phyloP scores from a whole-genome alignment of 106 monocot genomes.

The Dactylorhiza incarnata region DNA sequence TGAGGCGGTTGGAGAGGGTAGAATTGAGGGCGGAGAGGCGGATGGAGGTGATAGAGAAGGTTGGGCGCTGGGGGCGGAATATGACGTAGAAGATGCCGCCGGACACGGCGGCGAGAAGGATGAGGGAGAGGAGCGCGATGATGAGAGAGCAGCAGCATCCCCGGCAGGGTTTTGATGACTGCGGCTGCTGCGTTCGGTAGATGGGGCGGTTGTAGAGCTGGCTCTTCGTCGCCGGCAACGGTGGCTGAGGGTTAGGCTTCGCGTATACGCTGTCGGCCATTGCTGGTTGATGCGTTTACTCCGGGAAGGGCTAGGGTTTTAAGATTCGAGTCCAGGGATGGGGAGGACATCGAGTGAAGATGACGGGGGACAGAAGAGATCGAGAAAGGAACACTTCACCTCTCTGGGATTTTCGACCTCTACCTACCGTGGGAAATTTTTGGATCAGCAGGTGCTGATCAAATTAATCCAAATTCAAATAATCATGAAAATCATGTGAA shows the following conservation, averaged over 20 bases:
- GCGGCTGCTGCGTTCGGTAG: slow-evolving; percentile 25
- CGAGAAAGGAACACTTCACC: neutral
- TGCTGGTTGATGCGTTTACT: neutral
- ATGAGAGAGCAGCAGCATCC: slow-evolving; percentile 27
- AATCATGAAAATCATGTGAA: too few species aligned
- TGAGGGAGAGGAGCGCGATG: slow-evolving; percentile 29
- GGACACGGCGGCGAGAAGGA: slow-evolving; percentile 54
- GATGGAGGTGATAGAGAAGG: slow-evolving; percentile 38
- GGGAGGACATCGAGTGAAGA: neutral
- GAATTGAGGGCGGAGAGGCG: slow-evolving; percentile 32
- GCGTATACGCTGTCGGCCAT: slow-evolving; percentile 41
- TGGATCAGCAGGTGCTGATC: too few species aligned
- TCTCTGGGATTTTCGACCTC: neutral
- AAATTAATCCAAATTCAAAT: too few species aligned
- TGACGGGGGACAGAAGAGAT: neutral
- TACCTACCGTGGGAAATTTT: neutral
- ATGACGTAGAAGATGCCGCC: slow-evolving; percentile 49
- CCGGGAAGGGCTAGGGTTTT: neutral
- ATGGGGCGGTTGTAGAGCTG: slow-evolving; percentile 27
- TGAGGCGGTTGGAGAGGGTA: slow-evolving; percentile 18
- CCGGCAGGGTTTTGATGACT: slow-evolving; percentile 16
- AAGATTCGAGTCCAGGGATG: neutral
- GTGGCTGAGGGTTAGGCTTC: slow-evolving; percentile 26
- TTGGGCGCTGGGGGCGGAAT: slow-evolving; percentile 44
- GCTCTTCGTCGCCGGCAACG: slow-evolving; percentile 34